These are phyloP conservation scores for Fusarium bulbicola DNA, from an alignment of 2,329 filamentous ascomycete species.

Conservation along the genomic window DNA sequence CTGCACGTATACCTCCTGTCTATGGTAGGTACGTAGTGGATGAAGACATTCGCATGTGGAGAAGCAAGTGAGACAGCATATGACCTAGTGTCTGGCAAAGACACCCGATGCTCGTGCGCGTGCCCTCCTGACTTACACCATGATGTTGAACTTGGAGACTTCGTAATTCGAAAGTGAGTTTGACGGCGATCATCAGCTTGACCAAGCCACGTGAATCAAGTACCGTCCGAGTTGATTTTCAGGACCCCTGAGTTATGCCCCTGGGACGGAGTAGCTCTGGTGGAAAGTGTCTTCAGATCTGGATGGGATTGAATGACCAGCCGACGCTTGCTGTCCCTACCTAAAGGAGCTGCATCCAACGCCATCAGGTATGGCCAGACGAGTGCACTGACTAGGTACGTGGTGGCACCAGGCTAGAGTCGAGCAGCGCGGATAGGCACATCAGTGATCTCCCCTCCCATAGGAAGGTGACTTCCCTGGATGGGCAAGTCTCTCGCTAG, in stretches of 20 bases:
- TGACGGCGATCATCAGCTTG: conserved; percentile 21
- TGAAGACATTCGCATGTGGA: conserved; percentile 13
- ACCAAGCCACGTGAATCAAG: conserved; percentile 40
- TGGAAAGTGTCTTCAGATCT: conserved; percentile 11
- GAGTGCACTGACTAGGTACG: conserved; percentile 28
- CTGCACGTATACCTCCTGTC: conserved; percentile 16
- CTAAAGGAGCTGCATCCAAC: conserved; percentile 22
- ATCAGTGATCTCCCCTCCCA: conserved; percentile 27
- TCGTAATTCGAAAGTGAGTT: not conserved
- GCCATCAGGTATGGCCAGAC: conserved; percentile 19
- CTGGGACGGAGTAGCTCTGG: conserved; percentile 10
- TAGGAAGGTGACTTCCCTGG: conserved; percentile 12
- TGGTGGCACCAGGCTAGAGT: conserved; percentile 24
- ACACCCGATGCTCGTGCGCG: not conserved
- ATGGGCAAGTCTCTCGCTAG: conserved; percentile 10
- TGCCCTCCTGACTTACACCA: conserved; percentile 5
- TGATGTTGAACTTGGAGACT: not conserved
- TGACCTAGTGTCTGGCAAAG: not conserved
- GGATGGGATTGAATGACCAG: conserved; percentile 2
- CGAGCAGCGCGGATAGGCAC: conserved; percentile 24
- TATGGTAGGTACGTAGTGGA: conserved; percentile 2
- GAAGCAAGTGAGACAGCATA: conserved; percentile 24
- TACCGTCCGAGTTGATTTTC: conserved; percentile 32
- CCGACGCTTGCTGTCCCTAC: conserved; percentile 12
- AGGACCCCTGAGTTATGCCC: conserved; percentile 26